Evolutionary conservation across 192 early-diverging fungal genomes (phyloP).

Genomic region (Umbelopsis sp.): DNA sequence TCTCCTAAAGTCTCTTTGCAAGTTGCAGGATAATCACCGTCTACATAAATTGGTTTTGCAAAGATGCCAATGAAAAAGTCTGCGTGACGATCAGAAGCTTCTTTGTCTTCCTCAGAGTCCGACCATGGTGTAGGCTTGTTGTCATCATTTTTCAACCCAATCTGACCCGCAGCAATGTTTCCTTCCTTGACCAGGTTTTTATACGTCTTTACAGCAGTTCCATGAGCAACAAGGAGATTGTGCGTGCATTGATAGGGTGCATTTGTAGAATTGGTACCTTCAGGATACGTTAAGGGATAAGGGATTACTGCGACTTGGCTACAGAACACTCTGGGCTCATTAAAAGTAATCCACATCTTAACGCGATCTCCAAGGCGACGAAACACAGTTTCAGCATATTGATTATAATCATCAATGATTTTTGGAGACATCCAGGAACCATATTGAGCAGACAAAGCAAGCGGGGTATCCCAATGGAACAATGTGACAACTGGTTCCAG

Average conservation of each 20-base stretch:
- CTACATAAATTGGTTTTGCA: conserved; percentile 10
- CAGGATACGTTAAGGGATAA: neutral
- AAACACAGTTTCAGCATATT: conserved; percentile 1
- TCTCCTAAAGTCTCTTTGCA: conserved; percentile 9
- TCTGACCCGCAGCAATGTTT: conserved; percentile 2
- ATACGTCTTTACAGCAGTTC: neutral
- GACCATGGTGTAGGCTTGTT: conserved; percentile 17
- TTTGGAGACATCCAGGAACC: neutral
- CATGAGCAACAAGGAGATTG: conserved; percentile 11
- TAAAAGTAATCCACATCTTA: conserved; percentile 8
- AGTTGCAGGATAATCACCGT: conserved; percentile 7
- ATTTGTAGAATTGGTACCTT: conserved; percentile 3
- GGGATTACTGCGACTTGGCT: neutral
- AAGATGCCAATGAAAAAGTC: conserved; percentile 20
- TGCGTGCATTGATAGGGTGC: conserved; percentile 12
- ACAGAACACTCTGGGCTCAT: conserved; percentile 7
- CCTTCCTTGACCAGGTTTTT: neutral
- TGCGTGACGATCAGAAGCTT: conserved; percentile 9
- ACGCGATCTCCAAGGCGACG: conserved; percentile 7
- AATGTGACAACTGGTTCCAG: conserved; percentile 3
- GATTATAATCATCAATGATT: neutral
- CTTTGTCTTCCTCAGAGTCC: neutral
- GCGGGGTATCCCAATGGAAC: conserved; percentile 12
- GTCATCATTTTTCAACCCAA: conserved; percentile 2
- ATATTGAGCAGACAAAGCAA: conserved; percentile 9